These are phyloP conservation scores for Rutstroemia sp. DNA, from an alignment of 2,329 filamentous ascomycete species.

Conservation along the genomic window DNA sequence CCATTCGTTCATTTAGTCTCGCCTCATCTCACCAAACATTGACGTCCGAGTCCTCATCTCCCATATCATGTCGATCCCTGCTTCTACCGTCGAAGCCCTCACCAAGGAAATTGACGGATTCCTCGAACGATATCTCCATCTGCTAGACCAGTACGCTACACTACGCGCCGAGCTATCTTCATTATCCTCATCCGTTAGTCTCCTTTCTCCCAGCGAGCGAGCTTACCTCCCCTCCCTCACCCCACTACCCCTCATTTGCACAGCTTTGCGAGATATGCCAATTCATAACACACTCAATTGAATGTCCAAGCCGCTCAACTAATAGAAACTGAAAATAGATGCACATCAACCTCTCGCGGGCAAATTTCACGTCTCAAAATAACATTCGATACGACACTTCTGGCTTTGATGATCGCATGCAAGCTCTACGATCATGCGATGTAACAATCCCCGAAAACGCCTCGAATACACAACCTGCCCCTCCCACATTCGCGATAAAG, in stretches of 20 bases:
- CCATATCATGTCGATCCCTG: background rate
- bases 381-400: conserved; percentile 60
- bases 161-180: conserved; percentile 47
- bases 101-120: conserved; percentile 2
- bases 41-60: background rate
- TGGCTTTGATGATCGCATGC: conserved; percentile 68
- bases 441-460: conserved; percentile 20
- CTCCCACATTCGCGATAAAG: background rate
- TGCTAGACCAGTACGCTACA: conserved; percentile 60
- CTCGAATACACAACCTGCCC: conserved; percentile 25
- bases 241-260: background rate
- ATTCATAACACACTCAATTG: background rate
- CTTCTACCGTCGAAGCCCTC: background rate
- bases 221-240: conserved; percentile 35
- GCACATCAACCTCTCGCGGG: conserved; percentile 49
- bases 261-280: background rate
- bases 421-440: conserved; percentile 44
- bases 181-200: conserved; percentile 37
- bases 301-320: background rate
- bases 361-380: conserved; percentile 63
- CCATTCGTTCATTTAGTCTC: background rate
- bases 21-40: background rate
- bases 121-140: conserved; percentile 46
- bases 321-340: conserved; percentile 13
- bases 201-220: conserved; percentile 45